Base-by-base conservation (phyloP, 495 filamentous ascomycete genomes). In the Neurospora sp. region DNA sequence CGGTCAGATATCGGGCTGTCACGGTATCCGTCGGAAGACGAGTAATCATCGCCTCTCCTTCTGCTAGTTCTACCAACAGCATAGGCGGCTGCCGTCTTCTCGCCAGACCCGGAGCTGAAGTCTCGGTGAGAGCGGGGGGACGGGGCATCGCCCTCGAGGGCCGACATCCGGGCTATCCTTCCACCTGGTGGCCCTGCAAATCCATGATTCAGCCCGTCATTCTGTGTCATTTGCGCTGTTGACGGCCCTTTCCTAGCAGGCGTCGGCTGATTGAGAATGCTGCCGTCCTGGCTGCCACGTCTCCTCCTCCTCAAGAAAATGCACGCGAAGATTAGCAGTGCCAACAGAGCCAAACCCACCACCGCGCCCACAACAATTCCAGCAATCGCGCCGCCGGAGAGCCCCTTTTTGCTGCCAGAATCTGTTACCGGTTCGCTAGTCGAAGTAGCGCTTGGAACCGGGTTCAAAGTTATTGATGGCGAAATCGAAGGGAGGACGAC, bases 131-230 rank as follows among this genome's bases (percentile, higher is more conserved):
- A 86, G 74, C 81, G 82, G 54, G 77, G 86, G 6, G 89, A 86
- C 0, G 91, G 86, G 0, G 89, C 88, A 14, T 88, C 86, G 72
- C 86, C 90, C 79, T 98, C 94, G 41, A 99, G 83, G 14, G 96
- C 96, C 39, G 95, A 94, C 96, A 99, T 98, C 42, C 96, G 89
- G 10, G 96, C 92, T 69, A 99, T 94, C 59, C 96, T 90, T 42
- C 93, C 94, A 39, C 94, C 95, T 44, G 94, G 92, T 35, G 95
- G 87, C 39, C 92, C 86, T 74, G 93, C 91, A 75, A 91, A 92
- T 41, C 88, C 89, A 72, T 87, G 84, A 2, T 66, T 66, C 16
- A 89, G 88, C 39, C 86, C 78, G 23, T 81, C 76, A 12, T 75
- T 75, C 10, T 81, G 79, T 6, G 81, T 77, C 73, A 79, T 76